Evolutionary conservation across 441 rosid genomes (phyloP), one percentile per base, ranked within the genome.

Genomic region (Brassica hybrid): DNA sequence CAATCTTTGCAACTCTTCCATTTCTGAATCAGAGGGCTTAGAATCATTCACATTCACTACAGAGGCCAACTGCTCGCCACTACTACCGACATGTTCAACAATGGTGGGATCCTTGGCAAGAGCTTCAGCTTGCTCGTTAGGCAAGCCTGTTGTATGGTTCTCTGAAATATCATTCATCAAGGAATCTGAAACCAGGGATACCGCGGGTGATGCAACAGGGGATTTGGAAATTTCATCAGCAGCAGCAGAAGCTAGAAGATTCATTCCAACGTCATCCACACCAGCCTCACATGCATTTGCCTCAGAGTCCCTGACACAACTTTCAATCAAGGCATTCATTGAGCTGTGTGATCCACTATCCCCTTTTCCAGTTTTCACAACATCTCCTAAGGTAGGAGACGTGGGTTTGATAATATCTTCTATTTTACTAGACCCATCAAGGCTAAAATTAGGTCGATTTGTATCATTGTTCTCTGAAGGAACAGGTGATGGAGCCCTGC

Each of bases 191-290:
- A 52, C 83, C 3, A 86, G 89, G 76, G 97, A 91, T 69, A 72
- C 73, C 45, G 75, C 66, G 10, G 93, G 97, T 14, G 95, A 88
- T 74, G 75, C 82, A 72, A 73, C 70, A 71, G 87, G 88, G 30
- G 94, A 84, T 76, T 87, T 94, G 34, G 86, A 86, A 67, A 94
- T 91, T 84, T 96, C 99, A 59, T 91, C 97, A 75, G 98, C 89
- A 81, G 98, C 98, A 72, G 93, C 98, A 79, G 88, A 93, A 63
- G 99, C 99, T 74, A 96, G 93, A 77, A 94, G 86, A 82, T 96
- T 90, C 95, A 96, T 94, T 69, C 98, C 99, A 80, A 85, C 88
- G 83, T 94, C 94, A 85, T 96, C 99, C n/a, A 84, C 91, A 76
- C 76, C 84, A 14, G 93, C 81, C 67, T 81, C 56, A 57, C 84